Evolutionary conservation across 179 eudicot species (phyloP).

Genomic region (Beta lomatogona): DNA sequence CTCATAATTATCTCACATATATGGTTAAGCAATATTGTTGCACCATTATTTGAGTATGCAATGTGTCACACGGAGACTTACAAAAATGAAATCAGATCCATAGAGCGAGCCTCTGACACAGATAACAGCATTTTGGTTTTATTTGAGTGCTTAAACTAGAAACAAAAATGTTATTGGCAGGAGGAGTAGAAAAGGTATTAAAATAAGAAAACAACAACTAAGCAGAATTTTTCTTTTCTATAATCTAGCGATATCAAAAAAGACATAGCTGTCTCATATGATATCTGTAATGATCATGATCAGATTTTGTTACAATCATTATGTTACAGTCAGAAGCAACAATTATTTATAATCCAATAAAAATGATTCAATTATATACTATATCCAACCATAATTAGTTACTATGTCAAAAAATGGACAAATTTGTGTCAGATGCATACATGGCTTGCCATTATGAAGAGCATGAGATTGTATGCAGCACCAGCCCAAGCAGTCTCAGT

Average conservation of each 20-base stretch:
- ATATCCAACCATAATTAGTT: not conserved
- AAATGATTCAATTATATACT: not conserved
- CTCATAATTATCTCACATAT: too few species aligned
- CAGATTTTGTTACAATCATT: not conserved
- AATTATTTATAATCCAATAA: conserved; percentile 4
- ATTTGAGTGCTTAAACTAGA: not conserved
- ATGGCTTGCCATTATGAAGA: conserved; percentile 49
- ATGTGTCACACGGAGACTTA: too few species aligned
- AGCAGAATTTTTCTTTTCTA: not conserved
- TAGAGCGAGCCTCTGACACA: too few species aligned
- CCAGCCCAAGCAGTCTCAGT: conserved; percentile 60
- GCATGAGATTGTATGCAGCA: conserved; percentile 51
- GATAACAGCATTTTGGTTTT: too few species aligned
- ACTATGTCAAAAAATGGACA: not conserved
- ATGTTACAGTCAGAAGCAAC: conserved; percentile 2
- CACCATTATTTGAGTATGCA: too few species aligned
- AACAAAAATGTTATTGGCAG: not conserved
- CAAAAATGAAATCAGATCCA: too few species aligned
- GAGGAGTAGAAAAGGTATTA: too few species aligned
- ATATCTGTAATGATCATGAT: not conserved
- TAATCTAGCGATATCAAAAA: not conserved
- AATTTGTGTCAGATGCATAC: conserved; percentile 28
- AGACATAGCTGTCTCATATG: not conserved
- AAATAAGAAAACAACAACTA: not conserved
- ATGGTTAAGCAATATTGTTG: too few species aligned